A percentile compares a stretch with the other conserved stretches of the same genome.
These are phyloP conservation scores for Incumbomyces delicatus DNA, from an alignment of 2,329 filamentous ascomycete species.

Conservation along the genomic window DNA sequence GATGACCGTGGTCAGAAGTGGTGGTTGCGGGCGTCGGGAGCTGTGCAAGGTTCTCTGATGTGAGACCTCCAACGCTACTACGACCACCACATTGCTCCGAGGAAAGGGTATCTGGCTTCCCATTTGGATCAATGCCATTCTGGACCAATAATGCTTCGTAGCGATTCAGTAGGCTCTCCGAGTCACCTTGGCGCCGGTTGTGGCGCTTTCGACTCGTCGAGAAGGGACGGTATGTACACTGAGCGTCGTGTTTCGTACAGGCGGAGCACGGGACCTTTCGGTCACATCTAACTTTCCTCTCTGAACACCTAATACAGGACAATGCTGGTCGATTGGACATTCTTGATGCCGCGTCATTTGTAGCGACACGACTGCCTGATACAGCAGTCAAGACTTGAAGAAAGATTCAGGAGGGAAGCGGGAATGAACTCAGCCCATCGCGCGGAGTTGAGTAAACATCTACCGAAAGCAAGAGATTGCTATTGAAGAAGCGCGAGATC, in stretches of 20 bases:
- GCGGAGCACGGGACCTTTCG: slow-evolving; percentile 33
- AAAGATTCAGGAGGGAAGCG: too few species aligned
- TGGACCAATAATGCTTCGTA: slow-evolving; percentile 14
- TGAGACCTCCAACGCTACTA: slow-evolving; percentile 5
- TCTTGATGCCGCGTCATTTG: too few species aligned
- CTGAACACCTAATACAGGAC: slow-evolving; percentile 30
- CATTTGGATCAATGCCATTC: slow-evolving; percentile 15
- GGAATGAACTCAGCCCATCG: too few species aligned
- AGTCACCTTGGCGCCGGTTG: slow-evolving; percentile 9
- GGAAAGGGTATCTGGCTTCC: slow-evolving; percentile 11
- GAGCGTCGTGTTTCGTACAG: slow-evolving; percentile 29
- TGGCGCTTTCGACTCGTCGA: slow-evolving; percentile 13
- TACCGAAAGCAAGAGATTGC: too few species aligned
- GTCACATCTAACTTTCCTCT: slow-evolving; percentile 37
- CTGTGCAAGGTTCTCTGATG: slow-evolving; percentile 4
- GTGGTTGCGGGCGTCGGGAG: slow-evolving; percentile 7
- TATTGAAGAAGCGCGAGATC: too few species aligned
- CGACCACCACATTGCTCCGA: slow-evolving; percentile 10
- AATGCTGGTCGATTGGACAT: too few species aligned
- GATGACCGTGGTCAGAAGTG: slow-evolving; percentile 12
- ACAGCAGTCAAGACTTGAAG: too few species aligned
- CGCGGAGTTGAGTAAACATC: too few species aligned
- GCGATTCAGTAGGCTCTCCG: slow-evolving; percentile 9
- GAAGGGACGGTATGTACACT: slow-evolving; percentile 26
- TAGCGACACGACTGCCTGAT: too few species aligned